Evolutionary conservation across 139 green algal species (phyloP), one percentile per base, ranked within the genome.

Genomic region (Chloropicon primus): DNA sequence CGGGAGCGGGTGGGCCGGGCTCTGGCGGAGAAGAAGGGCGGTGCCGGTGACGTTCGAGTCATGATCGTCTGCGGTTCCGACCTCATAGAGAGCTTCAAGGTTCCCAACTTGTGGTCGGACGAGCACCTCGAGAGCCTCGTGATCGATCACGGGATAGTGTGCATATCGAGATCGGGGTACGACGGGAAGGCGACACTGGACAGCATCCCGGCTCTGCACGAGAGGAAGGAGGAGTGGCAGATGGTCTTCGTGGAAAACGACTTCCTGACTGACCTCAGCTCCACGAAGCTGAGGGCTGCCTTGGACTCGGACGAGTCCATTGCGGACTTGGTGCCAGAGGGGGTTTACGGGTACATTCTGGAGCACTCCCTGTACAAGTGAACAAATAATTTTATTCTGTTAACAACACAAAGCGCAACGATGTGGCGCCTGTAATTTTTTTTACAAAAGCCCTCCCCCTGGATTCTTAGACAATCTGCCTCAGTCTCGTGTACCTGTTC

Each of bases 61-160:
- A 53, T 95, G 82, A 81, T 95, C 73, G 77, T 95, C 25, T 92
- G 87, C 72, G 90, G 90, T 10, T 86, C 85, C 2, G 90, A 95
- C 77, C 76, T 95, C 72, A 41, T 95, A 29, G 84, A 89, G 26
- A 90, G 83, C 2, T 91, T 95, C 71, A 75, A 74, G 1, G 24
- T 71, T 26, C 90, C 91, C 24, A 89, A 89, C 10, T 87, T 94
- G 5, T 94, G 90, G 90, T 62, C 79, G 23, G 72, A 76, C 0
- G 77, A 86, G 28, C 84, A 93, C 27, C 81, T 92, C 27, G 22
- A 72, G 73, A 79, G 28, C 22, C 1, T 85, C 21, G 26, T 25
- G 17, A 22, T 24, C 2, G 72, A 73, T 10, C 26, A 79, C 79
- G 81, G 81, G 2, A 24, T 85, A 1, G 81, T 85, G 73, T 85